Evolutionary conservation across 2,329 filamentous ascomycete genomes (phyloP).

Genomic region (Aspergillus sp.): DNA sequence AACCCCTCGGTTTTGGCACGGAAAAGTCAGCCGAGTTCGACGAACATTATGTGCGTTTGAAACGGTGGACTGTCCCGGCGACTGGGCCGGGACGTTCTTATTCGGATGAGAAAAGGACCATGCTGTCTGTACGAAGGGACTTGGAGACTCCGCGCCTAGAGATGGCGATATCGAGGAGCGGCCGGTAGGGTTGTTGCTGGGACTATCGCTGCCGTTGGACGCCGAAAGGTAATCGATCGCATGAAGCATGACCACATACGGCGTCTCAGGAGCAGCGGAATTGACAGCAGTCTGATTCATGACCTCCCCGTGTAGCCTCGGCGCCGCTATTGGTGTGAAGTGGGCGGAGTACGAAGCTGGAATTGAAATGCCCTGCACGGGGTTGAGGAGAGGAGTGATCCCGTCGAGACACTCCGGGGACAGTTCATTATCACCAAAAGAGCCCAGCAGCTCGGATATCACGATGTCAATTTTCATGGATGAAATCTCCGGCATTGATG

Average conservation of each 20-base stretch:
- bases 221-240: conserved; percentile 73
- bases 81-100: conserved; percentile 25
- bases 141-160: conserved; percentile 24
- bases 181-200: conserved; percentile 11
- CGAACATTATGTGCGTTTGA: conserved; percentile 87
- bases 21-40: conserved; percentile 69
- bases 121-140: conserved; percentile 33
- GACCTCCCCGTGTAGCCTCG: conserved; percentile 76
- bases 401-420: conserved; percentile 95
- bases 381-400: conserved; percentile 78
- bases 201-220: conserved; percentile 6
- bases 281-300: conserved; percentile 53
- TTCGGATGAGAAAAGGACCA: conserved; percentile 39
- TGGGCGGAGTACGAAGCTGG: conserved; percentile 89
- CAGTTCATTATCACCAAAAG: conserved; percentile 93
- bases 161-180: conserved; percentile 20
- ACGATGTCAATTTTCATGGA: conserved; percentile 64
- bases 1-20: conserved; percentile 66
- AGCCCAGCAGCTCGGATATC: conserved; percentile 82
- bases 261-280: conserved; percentile 70
- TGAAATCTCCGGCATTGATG: conserved; percentile 38
- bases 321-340: conserved; percentile 81
- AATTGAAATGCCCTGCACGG: conserved; percentile 80
- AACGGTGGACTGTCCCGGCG: conserved; percentile 38
- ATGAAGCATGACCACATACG: conserved; percentile 89